phyloP scores from a whole-genome alignment of 2,329 filamentous ascomycete genomes.

The Nothophaeocryptopus gaeumannii region DNA sequence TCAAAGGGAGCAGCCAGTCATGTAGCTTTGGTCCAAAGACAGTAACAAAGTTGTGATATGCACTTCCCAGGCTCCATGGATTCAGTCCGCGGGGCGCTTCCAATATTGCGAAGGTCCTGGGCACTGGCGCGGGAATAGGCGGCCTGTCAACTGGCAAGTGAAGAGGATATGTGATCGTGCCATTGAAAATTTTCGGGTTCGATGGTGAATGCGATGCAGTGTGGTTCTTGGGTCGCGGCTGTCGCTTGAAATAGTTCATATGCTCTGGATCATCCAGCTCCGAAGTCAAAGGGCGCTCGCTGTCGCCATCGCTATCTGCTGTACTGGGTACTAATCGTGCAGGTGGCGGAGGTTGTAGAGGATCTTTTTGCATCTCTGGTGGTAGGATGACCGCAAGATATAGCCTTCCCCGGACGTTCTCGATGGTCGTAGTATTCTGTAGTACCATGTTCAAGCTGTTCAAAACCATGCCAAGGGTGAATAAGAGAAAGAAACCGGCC shows the following conservation, averaged over 20 bases:
- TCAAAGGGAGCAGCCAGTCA: slow-evolving; percentile 80
- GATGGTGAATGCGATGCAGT: slow-evolving; percentile 5
- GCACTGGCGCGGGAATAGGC: slow-evolving; percentile 34
- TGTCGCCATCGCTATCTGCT: slow-evolving; percentile 19
- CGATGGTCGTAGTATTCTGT: slow-evolving; percentile 79
- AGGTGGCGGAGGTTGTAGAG: slow-evolving; percentile 20
- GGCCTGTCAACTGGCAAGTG: slow-evolving; percentile 27
- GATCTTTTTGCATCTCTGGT: slow-evolving; percentile 32
- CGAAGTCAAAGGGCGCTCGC: slow-evolving; percentile 30
- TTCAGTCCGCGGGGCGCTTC: slow-evolving; percentile 72
- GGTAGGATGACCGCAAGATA: slow-evolving; percentile 73
- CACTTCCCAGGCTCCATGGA: slow-evolving; percentile 72
- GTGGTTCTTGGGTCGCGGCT: slow-evolving; percentile 16
- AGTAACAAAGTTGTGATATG: slow-evolving; percentile 66
- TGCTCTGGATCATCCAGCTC: slow-evolving; percentile 37
- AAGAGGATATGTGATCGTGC: slow-evolving; percentile 61
- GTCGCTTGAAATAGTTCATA: slow-evolving; percentile 30
- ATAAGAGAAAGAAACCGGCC: slow-evolving; percentile 72
- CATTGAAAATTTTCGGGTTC: slow-evolving; percentile 31
- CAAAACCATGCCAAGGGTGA: slow-evolving; percentile 71
- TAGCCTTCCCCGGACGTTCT: slow-evolving; percentile 65
- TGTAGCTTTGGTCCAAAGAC: slow-evolving; percentile 71
- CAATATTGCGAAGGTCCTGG: slow-evolving; percentile 75
- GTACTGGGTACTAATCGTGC: slow-evolving; percentile 11
- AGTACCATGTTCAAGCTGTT: slow-evolving; percentile 69